Evolutionary conservation across 2,329 filamentous ascomycete species (phyloP), one percentile per base, ranked within the genome.

Genomic region (Ampelomyces quisqualis): DNA sequence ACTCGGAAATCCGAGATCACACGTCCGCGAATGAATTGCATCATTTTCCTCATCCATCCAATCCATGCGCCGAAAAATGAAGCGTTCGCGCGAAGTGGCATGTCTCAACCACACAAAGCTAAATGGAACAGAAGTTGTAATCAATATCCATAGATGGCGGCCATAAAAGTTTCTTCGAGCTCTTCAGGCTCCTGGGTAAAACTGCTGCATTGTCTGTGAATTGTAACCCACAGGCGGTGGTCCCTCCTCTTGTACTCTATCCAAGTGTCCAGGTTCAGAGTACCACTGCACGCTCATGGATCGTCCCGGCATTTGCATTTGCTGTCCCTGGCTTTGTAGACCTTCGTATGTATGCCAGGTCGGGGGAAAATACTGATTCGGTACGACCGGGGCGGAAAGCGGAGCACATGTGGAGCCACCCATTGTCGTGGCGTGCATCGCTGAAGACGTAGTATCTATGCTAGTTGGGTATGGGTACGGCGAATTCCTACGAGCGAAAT

Each of bases 251-350:
- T 67, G 62, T 21, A 68, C 65, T 31, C 64, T 57, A 29, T 62
- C 57, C 8, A 68, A 27, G 13, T 60, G 62, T 19, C 57, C 56
- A 4, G 59, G 45, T 33, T 67, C 65, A 19, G 45, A 29, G 34
- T 62, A 67, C 64, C 64, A 68, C 27, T 66, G 65, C 18, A 49
- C 60, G 34, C 61, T 65, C 58, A 67, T 66, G 3, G 64, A 60
- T 11, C 63, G 61, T 22, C 53, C 49, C 13, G 56, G 53, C n/a
- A 56, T 39, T 20, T 53, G 56, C 52, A 65, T 56, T 24, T 62
- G 59, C 10, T 52, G 51, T 11, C 50, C 46, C 11, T 63, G 49
- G 21, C 38, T 52, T n/a, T 55, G 55, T 26, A 57, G 45, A 6
- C 44, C 43, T 21, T 55, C 53, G 44, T 64, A 67, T 4, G 59